Base-by-base conservation (phyloP, 2,329 filamentous ascomycete genomes). In the Colletotrichum kahawae region DNA sequence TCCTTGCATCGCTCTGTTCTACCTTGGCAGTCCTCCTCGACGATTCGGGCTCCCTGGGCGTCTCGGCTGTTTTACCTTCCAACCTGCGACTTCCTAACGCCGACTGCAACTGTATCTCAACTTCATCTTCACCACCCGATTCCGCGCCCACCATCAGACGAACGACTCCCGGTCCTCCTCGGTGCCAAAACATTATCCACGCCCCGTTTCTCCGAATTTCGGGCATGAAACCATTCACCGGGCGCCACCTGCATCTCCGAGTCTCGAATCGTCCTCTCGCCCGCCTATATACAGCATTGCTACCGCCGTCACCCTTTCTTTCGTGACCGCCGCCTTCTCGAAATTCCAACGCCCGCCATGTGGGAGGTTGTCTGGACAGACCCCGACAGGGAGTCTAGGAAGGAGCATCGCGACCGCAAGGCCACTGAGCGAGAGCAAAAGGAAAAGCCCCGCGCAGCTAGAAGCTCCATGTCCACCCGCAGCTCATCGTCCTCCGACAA, bases 361-460 rank as follows among this genome's bases (percentile, higher is more conserved):
- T 92, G 90, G 79, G 89, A 91, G 79, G 88, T 92, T 36, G 83
- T 90, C 62, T 92, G 90, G 90, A 89, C 89, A 5, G 90, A 91
- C 71, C 88, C 88, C 27, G 84, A 88, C 65, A 83, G 85, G 72
- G 88, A 92, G 81, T 84, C 87, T 10, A 86, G 91, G 18, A 88
- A 89, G 4, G 87, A 92, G 79, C 85, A 87, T 70, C 87, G 87
- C 18, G 85, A 87, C 2, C 87, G 86, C 63, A 91, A 90, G 78
- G 87, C 87, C 76, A 79, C 80, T 62, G 85, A 85, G 74, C 83
- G 81, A 27, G 79, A 80, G 29, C 79, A 77, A 57, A 85, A 79
- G 33, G 81, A 82, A 31, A 80, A 82, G 70, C 80, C 81, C 18
- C 81, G 81, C 43, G 78, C 80, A 13, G 77, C 78, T 27, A 80